Conservation (phyloP, 805 yeast genomes). For the Komagataella mondaviorum region DNA sequence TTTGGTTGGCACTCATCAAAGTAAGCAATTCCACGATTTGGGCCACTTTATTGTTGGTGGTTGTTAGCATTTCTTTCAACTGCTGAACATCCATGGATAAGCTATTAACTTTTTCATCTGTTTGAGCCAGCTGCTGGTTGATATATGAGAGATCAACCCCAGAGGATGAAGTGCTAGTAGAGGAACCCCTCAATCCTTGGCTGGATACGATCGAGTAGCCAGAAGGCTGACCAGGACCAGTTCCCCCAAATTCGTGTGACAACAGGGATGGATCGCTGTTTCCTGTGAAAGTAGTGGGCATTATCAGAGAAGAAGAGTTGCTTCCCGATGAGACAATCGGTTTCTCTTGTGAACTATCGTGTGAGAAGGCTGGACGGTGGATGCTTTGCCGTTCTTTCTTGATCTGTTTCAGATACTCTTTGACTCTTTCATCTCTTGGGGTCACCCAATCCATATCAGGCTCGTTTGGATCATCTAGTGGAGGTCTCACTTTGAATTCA, state of each 20-base stretch:
- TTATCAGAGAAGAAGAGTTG: neutral
- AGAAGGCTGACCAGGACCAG: neutral
- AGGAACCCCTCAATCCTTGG: neutral
- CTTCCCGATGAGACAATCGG: neutral
- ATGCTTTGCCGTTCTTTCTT: neutral
- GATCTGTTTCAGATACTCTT: constrained; percentile 2
- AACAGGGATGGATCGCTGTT: neutral
- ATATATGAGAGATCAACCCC: neutral
- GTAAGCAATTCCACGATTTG: neutral
- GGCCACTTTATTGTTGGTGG: neutral
- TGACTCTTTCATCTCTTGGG: constrained; percentile 4
- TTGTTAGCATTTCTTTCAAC: neutral
- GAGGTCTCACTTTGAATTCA: constrained; percentile 1
- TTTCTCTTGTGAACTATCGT: neutral
- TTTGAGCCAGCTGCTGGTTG: neutral
- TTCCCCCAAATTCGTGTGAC: neutral
- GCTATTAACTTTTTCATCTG: neutral
- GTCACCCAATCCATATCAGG: constrained; percentile 1
- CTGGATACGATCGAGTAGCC: neutral
- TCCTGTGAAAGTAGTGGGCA: neutral
- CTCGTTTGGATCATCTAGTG: constrained; percentile 1
- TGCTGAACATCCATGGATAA: neutral
- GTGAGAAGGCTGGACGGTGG: neutral
- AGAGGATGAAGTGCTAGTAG: neutral
- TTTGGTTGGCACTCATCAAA: neutral